Percentiles rank a stretch among this genome's conserved stretches.
phyloP scores from a whole-genome alignment of 345 rosid genomes.

The Arabis hirsuta region DNA sequence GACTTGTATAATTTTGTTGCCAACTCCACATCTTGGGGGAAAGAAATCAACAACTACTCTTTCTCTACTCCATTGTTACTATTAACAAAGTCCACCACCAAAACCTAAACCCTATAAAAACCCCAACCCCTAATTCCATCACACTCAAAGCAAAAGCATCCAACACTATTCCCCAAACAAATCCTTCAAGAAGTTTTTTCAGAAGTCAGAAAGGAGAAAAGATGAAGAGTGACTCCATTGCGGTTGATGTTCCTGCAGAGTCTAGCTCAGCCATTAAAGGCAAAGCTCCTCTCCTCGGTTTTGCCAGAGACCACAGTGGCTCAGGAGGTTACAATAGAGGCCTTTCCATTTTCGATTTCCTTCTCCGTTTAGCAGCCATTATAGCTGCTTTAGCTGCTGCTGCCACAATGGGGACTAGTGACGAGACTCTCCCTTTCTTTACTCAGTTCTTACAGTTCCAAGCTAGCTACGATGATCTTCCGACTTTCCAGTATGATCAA shows the following conservation, averaged over 20 bases:
- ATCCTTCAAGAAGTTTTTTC: slow-evolving; percentile 3
- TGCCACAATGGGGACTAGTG: slow-evolving; percentile 62
- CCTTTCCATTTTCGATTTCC: slow-evolving; percentile 61
- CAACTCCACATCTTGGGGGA: slow-evolving; percentile 37
- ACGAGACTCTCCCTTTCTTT: slow-evolving; percentile 73
- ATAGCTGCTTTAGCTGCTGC: slow-evolving; percentile 57
- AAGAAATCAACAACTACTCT: slow-evolving; percentile 35
- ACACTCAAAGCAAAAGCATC: slow-evolving; percentile 26
- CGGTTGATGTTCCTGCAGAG: slow-evolving; percentile 40
- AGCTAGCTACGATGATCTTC: slow-evolving; percentile 76
- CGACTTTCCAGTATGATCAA: slow-evolving; percentile 56
- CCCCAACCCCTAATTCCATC: neutral
- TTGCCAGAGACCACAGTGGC: slow-evolving; percentile 26
- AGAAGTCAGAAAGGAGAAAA: neutral
- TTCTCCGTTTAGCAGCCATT: slow-evolving; percentile 59
- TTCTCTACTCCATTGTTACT: slow-evolving; percentile 41
- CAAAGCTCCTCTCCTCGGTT: slow-evolving; percentile 43
- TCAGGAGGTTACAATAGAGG: slow-evolving; percentile 55
- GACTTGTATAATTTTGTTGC: slow-evolving; percentile 34
- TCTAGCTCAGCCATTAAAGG: slow-evolving; percentile 44
- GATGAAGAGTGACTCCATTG: slow-evolving; percentile 38
- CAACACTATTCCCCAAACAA: neutral
- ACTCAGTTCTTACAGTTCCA: slow-evolving; percentile 77
- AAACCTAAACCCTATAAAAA: slow-evolving; percentile 22
- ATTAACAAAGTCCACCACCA: slow-evolving; percentile 34